Evolutionary conservation across 441 rosid genomes (phyloP).

Genomic region (Viola pubescens): DNA sequence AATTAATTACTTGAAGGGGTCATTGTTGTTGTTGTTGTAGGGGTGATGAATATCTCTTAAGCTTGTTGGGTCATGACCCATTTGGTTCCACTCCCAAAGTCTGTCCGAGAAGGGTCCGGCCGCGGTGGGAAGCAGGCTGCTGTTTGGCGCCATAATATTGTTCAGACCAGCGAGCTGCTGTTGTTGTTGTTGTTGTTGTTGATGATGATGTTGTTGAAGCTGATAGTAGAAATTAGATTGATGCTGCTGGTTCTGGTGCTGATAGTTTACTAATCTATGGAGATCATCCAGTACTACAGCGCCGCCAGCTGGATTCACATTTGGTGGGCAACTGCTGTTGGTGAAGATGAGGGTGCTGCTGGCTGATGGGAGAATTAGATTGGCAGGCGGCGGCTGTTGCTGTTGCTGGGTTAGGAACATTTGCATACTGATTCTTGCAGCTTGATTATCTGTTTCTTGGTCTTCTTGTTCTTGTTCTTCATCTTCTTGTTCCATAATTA

Average conservation of each 20-base stretch:
- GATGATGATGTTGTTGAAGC: constrained; percentile 23
- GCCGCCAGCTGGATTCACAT: constrained; percentile 15
- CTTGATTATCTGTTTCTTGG: no score
- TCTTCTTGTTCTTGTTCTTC: constrained; percentile 5
- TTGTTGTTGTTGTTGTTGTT: constrained; percentile 8
- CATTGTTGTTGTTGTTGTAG: constrained; percentile 28
- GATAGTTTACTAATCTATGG: constrained; percentile 62
- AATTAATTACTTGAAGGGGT: constrained; percentile 54
- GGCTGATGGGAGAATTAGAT: not conserved
- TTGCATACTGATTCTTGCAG: no score
- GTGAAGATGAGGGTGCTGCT: constrained; percentile 13
- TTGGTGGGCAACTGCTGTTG: not conserved
- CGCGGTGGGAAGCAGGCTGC: constrained; percentile 37
- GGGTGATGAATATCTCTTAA: no score
- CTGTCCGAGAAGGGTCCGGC: constrained; percentile 39
- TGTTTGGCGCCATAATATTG: constrained; percentile 32
- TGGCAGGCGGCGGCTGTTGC: constrained; percentile 12
- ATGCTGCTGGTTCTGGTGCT: constrained; percentile 31
- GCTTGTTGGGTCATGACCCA: constrained; percentile 39
- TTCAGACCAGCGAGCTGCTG: constrained; percentile 35
- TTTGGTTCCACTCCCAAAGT: constrained; percentile 83
- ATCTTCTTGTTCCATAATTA: constrained; percentile 5
- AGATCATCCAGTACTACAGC: constrained; percentile 51
- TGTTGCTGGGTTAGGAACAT: constrained; percentile 26
- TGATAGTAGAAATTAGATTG: not conserved